Evolutionary conservation across 2,329 filamentous ascomycete species (phyloP).

Genomic region (Epichloe sylvatica): DNA sequence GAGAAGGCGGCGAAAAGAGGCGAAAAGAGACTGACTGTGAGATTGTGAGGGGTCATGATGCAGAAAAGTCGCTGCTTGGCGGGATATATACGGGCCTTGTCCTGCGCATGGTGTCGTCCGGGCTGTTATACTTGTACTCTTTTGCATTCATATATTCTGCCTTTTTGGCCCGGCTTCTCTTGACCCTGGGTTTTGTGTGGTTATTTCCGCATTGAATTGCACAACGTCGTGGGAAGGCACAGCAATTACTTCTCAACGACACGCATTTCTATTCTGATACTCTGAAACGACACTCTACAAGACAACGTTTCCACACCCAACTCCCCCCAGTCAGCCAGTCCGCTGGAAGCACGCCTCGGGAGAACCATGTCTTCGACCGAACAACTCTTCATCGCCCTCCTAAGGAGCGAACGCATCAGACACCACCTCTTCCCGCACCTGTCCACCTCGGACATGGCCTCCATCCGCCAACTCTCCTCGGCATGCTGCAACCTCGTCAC

Average conservation of each 20-base stretch:
- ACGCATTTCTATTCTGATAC: too few relatives aligned
- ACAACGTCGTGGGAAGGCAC: neutral
- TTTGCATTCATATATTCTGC: neutral
- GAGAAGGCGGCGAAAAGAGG: neutral
- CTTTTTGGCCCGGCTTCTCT: neutral
- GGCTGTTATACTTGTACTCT: neutral
- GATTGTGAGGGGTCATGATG: neutral
- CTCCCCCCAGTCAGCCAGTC: too few relatives aligned
- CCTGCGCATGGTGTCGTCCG: neutral
- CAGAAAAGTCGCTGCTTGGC: neutral
- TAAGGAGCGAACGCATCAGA: slow-evolving; percentile 37
- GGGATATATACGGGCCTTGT: neutral
- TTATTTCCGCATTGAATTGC: neutral
- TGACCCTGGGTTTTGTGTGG: neutral
- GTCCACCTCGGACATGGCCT: slow-evolving; percentile 38
- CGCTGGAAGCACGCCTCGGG: too few relatives aligned
- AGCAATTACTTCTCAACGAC: too few relatives aligned
- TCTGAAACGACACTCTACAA: too few relatives aligned
- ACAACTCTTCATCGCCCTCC: slow-evolving; percentile 39
- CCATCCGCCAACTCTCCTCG: slow-evolving; percentile 52
- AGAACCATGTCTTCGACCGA: slow-evolving; percentile 27
- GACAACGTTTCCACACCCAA: too few relatives aligned
- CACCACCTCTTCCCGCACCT: slow-evolving; percentile 36
- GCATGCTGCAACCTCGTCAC: slow-evolving; percentile 59
- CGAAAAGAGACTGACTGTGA: neutral